These are phyloP conservation scores for Monosporozyma solicola DNA, from an alignment of 805 yeast genomes.

Conservation along the genomic window DNA sequence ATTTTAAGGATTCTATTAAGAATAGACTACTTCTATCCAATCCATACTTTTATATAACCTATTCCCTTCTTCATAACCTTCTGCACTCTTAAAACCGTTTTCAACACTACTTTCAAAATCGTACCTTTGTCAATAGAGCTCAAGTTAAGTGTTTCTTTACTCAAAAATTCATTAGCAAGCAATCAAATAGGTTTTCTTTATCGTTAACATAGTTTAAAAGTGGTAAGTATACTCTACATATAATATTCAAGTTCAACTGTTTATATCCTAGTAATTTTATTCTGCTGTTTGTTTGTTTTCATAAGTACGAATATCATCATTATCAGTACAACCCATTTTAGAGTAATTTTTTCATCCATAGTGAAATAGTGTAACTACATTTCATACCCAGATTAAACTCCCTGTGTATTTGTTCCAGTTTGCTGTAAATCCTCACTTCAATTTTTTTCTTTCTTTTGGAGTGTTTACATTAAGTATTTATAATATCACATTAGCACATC, in stretches of 20 bases:
- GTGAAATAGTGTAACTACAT: not conserved
- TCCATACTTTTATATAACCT: not conserved
- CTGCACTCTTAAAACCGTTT: not conserved
- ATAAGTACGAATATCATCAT: too few species aligned
- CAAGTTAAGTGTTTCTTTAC: not conserved
- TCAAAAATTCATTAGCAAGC: not conserved
- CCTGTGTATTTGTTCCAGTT: not conserved
- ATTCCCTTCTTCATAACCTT: not conserved
- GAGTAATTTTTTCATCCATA: not conserved
- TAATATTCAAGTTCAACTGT: not conserved
- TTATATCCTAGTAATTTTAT: not conserved
- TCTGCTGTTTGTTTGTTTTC: too few species aligned
- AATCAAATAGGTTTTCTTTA: too few species aligned
- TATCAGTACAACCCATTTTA: too few species aligned
- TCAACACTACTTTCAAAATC: not conserved
- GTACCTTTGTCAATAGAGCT: not conserved
- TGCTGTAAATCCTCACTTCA: too few species aligned
- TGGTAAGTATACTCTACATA: not conserved
- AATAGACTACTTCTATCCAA: not conserved
- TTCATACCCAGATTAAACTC: not conserved
- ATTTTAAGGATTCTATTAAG: not conserved
- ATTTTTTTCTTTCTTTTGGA: too few species aligned
- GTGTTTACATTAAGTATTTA: too few species aligned
- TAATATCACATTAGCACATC: not conserved
- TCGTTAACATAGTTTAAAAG: not conserved